A percentile compares a stretch with the other conserved stretches of the same genome.
These are phyloP conservation scores for Solanum hybrid DNA, from an alignment of 305 asterid genomes.

Conservation along the genomic window DNA sequence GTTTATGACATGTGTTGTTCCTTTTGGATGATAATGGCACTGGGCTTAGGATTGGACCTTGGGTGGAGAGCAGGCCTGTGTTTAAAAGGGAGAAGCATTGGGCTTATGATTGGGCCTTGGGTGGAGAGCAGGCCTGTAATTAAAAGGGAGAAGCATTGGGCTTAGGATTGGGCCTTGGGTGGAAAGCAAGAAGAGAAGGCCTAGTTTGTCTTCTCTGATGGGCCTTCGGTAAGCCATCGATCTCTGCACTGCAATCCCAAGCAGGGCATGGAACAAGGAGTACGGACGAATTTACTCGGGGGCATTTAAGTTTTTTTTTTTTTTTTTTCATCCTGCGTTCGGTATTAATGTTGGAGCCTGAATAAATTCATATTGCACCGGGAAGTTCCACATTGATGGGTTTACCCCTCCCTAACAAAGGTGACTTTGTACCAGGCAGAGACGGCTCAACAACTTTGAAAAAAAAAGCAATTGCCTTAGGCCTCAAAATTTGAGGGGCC, in stretches of 20 bases:
- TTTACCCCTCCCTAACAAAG: background rate
- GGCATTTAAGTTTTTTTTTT: background rate
- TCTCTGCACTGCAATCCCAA: background rate
- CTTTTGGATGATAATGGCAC: background rate
- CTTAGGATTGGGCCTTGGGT: background rate
- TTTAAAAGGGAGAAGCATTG: background rate
- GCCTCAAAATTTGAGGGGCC: too few species aligned
- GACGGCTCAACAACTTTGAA: too few species aligned
- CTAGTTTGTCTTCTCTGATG: background rate
- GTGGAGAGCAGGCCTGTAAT: background rate
- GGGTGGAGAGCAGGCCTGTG: background rate
- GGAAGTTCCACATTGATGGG: background rate
- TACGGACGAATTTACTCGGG: background rate
- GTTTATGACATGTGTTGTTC: background rate
- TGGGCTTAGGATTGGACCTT: background rate
- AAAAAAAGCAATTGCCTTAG: too few species aligned
- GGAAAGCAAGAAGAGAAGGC: background rate
- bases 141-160: background rate
- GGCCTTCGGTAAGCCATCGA: background rate
- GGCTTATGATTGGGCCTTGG: background rate
- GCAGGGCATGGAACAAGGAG: background rate
- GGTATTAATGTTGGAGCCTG: background rate
- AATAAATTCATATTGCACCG: background rate
- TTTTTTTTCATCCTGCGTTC: background rate
- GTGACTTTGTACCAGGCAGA: background rate